phyloP scores from a whole-genome alignment of 768 basidiomycete genomes.

The Serendipita sp. region DNA sequence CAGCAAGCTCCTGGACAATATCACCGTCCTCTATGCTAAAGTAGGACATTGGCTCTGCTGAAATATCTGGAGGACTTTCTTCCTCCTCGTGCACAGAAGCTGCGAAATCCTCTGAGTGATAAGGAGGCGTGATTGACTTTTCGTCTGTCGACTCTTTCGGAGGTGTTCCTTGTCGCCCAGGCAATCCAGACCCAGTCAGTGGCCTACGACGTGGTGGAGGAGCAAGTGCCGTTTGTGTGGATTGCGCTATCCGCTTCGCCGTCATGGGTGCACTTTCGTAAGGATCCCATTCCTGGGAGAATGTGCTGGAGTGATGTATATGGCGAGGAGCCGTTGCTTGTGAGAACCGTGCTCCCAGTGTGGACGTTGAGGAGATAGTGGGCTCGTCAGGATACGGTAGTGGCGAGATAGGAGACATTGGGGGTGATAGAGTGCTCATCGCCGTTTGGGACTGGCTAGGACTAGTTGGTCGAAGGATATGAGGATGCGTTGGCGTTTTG shows the following conservation, averaged over 20 bases:
- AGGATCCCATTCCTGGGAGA: background rate
- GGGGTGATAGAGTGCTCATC: background rate
- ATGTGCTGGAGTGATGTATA: background rate
- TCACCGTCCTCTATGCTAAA: background rate
- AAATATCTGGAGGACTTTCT: background rate
- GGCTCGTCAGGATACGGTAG: background rate
- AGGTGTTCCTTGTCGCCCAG: slow-evolving; percentile 7
- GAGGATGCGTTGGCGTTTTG: background rate
- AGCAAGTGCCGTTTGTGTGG: slow-evolving; percentile 15
- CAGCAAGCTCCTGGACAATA: background rate
- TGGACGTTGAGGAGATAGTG: background rate
- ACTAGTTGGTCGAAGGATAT: background rate
- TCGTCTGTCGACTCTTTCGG: background rate
- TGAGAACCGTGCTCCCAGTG: background rate
- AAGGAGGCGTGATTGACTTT: background rate
- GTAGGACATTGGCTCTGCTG: background rate
- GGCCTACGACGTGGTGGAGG: slow-evolving; percentile 21
- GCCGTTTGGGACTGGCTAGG: background rate
- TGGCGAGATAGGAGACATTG: background rate
- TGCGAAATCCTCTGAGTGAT: background rate
- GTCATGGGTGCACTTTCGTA: background rate
- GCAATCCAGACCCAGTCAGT: slow-evolving; percentile 15
- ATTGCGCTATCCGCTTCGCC: background rate
- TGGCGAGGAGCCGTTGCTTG: background rate
- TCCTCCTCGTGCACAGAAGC: background rate